These are phyloP conservation scores for Vaccinium vitisidaea DNA, from an alignment of 148 eudicot species.

Conservation along the genomic window DNA sequence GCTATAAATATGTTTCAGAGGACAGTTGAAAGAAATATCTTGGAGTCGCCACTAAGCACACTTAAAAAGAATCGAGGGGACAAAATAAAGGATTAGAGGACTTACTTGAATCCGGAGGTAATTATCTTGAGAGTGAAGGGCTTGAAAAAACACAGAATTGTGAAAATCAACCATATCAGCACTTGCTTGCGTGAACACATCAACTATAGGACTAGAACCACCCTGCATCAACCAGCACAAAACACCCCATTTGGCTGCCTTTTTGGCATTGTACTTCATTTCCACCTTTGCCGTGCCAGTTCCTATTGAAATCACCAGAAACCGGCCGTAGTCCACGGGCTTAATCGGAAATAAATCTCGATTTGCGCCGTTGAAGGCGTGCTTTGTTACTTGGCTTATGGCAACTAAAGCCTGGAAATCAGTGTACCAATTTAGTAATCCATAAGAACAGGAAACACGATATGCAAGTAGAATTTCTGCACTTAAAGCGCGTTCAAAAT, in stretches of 20 bases:
- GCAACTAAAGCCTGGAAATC: conserved; percentile 21
- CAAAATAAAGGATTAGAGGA: neutral
- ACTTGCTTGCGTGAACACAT: conserved; percentile 17
- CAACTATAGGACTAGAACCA: conserved; percentile 13
- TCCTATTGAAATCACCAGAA: conserved; percentile 24
- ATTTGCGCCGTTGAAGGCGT: neutral
- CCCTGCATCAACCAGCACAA: conserved; percentile 16
- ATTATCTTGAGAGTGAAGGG: conserved; percentile 18
- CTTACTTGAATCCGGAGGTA: conserved; percentile 18
- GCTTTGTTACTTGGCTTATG: conserved; percentile 16
- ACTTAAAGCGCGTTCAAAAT: too few species aligned
- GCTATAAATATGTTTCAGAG: too few species aligned
- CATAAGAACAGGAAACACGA: neutral
- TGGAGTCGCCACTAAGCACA: too few species aligned
- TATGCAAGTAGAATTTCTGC: too few species aligned
- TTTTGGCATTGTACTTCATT: conserved; percentile 11
- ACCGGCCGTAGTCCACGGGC: conserved; percentile 9
- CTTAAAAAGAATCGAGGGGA: neutral
- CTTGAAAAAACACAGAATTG: conserved; percentile 18
- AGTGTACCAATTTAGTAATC: neutral
- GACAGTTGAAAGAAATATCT: too few species aligned
- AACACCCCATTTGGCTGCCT: conserved; percentile 21
- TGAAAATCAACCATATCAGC: conserved; percentile 26
- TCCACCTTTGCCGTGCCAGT: conserved; percentile 16
- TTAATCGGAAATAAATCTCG: conserved; percentile 9